Evolutionary conservation across 2,329 filamentous ascomycete species (phyloP), one percentile per base, ranked within the genome.

Genomic region (Coniochaeta pulveracea): DNA sequence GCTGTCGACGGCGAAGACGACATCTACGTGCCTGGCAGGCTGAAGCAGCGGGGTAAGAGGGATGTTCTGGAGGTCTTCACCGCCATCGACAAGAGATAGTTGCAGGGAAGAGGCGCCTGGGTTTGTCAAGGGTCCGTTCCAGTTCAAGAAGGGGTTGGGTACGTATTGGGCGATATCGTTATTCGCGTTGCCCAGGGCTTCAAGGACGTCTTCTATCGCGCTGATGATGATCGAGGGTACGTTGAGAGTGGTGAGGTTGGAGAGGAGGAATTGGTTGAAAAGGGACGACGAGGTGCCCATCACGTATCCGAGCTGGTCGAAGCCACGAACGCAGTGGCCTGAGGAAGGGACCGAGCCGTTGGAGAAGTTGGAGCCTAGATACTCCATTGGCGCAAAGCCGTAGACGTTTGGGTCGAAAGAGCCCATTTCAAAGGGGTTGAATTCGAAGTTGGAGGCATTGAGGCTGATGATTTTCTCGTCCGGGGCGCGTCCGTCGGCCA

Each of bases 221-320:
- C 60, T 46, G 33, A 66, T 61, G 23, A 85, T 55, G 21, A 66
- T 55, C 1, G 60, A 50, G 2, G 65, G 66, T 2, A 69, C 50
- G 17, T 58, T 55, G 8, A 53, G 47, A 5, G 51, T 46, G 22
- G 51, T 54, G 42, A 84, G 69, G 35, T 89, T 61, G 9, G 73
- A 57, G 3, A 86, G 63, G 12, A 93, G 57, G 46, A 83, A 71
- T 46, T 76, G 64, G 58, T 93, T 94, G 67, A 94, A 94, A 2
- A 94, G 66, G 1, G 82, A 80, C 1, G 79, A 85, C 15, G 80
- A 85, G 0, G 86, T 93, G 33, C 86, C 86, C 74, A 93, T 85
- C 17, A 93, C 63, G 49, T 73, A 94, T 6, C 84, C 84, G 16
- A 72, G 71, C 45, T 86, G 86, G 56, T 94, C 88, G 41, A 86